Conservation (phyloP, 257 asterid species). For the Ajuga chamaepitys region DNA sequence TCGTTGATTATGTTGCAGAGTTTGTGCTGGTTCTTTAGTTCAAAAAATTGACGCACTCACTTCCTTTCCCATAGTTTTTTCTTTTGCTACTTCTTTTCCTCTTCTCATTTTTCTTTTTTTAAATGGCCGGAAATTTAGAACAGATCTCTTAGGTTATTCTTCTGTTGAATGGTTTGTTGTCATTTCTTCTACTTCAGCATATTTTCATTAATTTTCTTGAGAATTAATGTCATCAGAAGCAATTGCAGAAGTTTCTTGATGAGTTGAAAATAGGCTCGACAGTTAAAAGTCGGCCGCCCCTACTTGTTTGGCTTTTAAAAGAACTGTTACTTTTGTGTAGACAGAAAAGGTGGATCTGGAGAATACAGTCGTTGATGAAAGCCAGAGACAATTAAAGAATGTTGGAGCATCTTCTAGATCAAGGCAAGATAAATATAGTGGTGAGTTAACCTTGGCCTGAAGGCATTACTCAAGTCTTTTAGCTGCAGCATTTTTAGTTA, state of each 20-base stretch:
- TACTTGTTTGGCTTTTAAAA: conserved; percentile 14
- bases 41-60: no score
- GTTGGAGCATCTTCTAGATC: conserved; percentile 51
- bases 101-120: neutral
- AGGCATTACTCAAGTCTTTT: neutral
- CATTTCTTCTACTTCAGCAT: neutral
- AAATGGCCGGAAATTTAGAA: no score
- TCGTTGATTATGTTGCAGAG: neutral
- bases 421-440: conserved; percentile 80
- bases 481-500: neutral
- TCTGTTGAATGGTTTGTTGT: neutral
- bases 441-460: conserved; percentile 31
- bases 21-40: neutral
- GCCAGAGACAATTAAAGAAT: conserved; percentile 73
- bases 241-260: neutral
- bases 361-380: conserved; percentile 95
- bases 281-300: neutral
- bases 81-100: neutral
- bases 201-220: neutral
- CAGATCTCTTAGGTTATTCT: neutral
- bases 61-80: neutral
- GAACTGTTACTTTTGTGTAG: conserved; percentile 36
- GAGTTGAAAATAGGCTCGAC: neutral
- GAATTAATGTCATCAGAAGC: neutral
- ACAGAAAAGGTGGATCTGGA: conserved; percentile 98